Evolutionary conservation across 192 early-diverging fungal genomes (phyloP).

Genomic region (Phlyctochytrium arcticum): DNA sequence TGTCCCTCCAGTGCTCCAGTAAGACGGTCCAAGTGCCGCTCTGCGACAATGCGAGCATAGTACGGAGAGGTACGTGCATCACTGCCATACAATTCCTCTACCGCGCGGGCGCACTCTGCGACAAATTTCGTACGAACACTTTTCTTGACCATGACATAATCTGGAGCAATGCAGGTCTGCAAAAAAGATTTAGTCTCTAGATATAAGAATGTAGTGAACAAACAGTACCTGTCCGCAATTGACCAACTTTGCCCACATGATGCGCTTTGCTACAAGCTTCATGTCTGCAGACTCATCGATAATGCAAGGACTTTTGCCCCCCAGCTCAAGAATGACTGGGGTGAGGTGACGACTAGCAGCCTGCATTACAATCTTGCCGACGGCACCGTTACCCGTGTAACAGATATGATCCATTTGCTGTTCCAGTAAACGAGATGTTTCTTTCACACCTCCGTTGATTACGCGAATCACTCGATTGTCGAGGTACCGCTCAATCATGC

Average conservation of each 20-base stretch:
- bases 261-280: constrained; percentile 58
- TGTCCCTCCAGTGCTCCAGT: constrained; percentile 47
- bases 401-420: constrained; percentile 87
- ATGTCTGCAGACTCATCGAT: constrained; percentile 54
- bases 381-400: constrained; percentile 80
- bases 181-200: background rate
- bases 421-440: constrained; percentile 72
- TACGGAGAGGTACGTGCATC: constrained; percentile 45
- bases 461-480: constrained; percentile 61
- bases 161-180: constrained; percentile 78
- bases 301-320: constrained; percentile 81
- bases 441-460: constrained; percentile 69
- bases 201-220: too few species aligned
- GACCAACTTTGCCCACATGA: constrained; percentile 76
- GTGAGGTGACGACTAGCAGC: constrained; percentile 85
- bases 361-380: constrained; percentile 77
- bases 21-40: constrained; percentile 68
- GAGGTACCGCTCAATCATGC: constrained; percentile 71
- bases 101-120: constrained; percentile 41
- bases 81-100: constrained; percentile 21
- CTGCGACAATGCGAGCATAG: constrained; percentile 71
- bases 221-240: constrained; percentile 92
- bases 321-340: constrained; percentile 88
- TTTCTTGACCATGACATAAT: constrained; percentile 72
- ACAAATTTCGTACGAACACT: constrained; percentile 57